Evolutionary conservation across 768 basidiomycete species (phyloP), one percentile per base, ranked within the genome.

Genomic region (Glaciozyma antarctica): DNA sequence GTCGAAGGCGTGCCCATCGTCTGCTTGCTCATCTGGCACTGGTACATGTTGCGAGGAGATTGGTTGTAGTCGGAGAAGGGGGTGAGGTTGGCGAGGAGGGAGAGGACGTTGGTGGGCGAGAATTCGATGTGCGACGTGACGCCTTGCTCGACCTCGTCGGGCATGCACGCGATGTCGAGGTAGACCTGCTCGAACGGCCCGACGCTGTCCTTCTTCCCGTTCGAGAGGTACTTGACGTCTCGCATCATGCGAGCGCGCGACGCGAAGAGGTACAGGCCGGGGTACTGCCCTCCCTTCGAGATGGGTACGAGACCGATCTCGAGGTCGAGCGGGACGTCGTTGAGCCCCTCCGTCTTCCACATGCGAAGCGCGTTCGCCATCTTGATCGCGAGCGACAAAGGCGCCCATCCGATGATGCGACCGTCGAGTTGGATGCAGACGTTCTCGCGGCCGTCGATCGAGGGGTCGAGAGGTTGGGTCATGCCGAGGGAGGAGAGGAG

Each of bases 41-140:
- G 79, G 73, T 80, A 76, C 74, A 76, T 77, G 72, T 77, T 72
- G 65, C 83, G 73, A 67, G 90, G 79, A 45, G 74, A 88, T 80
- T 98, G 95, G 77, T 99, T 99, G 79, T 98, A 99, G 77, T 99
- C 94, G 51, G 93, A 97, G 80, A 99, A 99, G 0, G 95, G 95
- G 0, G 94, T 99, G 70, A 99, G 81, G 76, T 98, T 97, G 53
- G 95, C 95, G 68, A 99, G 82, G 72, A 99, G 94, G 3, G 90
- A 94, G 61, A 99, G 78, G 77, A 99, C 92, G 76, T 90, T 93
- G 12, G 95, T 97, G 6, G 95, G 90, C 48, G 88, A 82, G 73
- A 90, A 86, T 78, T 99, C 95, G 49, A 95, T 87, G 77, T 99
- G 95, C 1, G 88, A 88, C 24, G 90, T 87, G 10, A 88, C 80